A percentile compares a stretch with the other conserved stretches of the same genome.
Evolutionary conservation across 2,329 filamentous ascomycete species (phyloP).

Genomic region (Ophiostoma sp.): DNA sequence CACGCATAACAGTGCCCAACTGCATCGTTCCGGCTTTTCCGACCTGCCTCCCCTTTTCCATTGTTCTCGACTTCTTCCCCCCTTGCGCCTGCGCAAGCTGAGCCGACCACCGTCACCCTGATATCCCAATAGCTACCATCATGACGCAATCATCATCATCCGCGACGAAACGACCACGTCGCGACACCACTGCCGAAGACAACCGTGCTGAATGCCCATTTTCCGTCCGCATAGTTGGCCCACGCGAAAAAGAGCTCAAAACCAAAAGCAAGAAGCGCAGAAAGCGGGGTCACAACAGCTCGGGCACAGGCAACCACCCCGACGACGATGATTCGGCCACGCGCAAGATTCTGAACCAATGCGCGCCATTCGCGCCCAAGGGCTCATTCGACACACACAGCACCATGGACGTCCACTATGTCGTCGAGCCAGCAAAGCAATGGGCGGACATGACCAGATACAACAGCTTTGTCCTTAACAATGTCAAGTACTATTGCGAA

Average conservation of each 20-base stretch:
- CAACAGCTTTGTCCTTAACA: slow-evolving; percentile 57
- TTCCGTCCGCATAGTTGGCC: slow-evolving; percentile 42
- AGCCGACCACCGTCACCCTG: background rate
- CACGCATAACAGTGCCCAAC: background rate
- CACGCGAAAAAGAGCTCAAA: slow-evolving; percentile 42
- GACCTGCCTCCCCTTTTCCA: background rate
- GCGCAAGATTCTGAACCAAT: slow-evolving; percentile 45
- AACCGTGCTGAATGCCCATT: slow-evolving; percentile 55
- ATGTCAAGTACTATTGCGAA: slow-evolving; percentile 53
- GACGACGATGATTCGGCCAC: slow-evolving; percentile 40
- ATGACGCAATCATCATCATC: slow-evolving; percentile 25
- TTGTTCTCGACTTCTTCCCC: background rate
- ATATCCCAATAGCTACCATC: background rate
- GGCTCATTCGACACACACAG: slow-evolving; percentile 52
- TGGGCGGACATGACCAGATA: slow-evolving; percentile 58
- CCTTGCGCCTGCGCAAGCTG: background rate
- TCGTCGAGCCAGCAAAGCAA: slow-evolving; percentile 47
- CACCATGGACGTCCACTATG: slow-evolving; percentile 52
- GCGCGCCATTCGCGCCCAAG: slow-evolving; percentile 49
- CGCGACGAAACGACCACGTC: slow-evolving; percentile 42
- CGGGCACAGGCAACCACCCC: slow-evolving; percentile 5
- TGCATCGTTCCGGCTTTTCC: background rate
- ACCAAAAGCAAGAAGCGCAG: slow-evolving; percentile 41
- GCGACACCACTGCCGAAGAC: slow-evolving; percentile 38
- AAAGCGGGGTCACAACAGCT: slow-evolving; percentile 34